These are phyloP conservation scores for Xanthoconium purpureum DNA, from an alignment of 768 basidiomycete species.

Conservation along the genomic window DNA sequence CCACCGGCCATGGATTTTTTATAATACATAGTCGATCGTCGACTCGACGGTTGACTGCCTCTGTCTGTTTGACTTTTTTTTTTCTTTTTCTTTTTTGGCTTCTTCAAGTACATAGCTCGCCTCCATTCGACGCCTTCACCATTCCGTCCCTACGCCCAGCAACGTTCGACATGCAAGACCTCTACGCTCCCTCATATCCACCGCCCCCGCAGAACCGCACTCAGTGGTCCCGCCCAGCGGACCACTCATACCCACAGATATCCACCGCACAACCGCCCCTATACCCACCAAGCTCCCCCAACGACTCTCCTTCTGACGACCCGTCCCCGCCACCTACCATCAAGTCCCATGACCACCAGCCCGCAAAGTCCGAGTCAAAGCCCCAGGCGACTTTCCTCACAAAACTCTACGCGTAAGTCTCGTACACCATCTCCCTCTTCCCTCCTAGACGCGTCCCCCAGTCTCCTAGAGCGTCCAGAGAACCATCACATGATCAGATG, in stretches of 20 bases:
- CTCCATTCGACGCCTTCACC: constrained; percentile 31
- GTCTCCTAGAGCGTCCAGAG: constrained; percentile 85
- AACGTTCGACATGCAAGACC: constrained; percentile 45
- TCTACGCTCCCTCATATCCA: constrained; percentile 43
- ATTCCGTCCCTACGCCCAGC: constrained; percentile 40
- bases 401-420: constrained; percentile 88
- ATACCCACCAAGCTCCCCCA: constrained; percentile 35
- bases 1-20: constrained; percentile 36
- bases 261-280: constrained; percentile 30
- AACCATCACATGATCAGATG: constrained; percentile 97
- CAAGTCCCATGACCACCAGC: constrained; percentile 43
- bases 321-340: constrained; percentile 37
- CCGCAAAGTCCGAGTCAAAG: constrained; percentile 71
- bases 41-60: constrained; percentile 27
- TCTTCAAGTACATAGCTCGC: constrained; percentile 32
- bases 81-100: constrained; percentile 33
- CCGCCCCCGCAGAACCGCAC: constrained; percentile 40
- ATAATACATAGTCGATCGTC: constrained; percentile 39
- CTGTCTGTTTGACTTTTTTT: constrained; percentile 28
- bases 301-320: constrained; percentile 47
- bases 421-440: constrained; percentile 1
- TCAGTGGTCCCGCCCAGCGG: constrained; percentile 31
- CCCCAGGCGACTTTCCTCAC: constrained; percentile 95
- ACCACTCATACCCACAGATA: constrained; percentile 36
- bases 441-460: constrained; percentile 34